Evolutionary conservation across 345 rosid species (phyloP), one percentile per base, ranked within the genome.

Genomic region (Viola odorata): DNA sequence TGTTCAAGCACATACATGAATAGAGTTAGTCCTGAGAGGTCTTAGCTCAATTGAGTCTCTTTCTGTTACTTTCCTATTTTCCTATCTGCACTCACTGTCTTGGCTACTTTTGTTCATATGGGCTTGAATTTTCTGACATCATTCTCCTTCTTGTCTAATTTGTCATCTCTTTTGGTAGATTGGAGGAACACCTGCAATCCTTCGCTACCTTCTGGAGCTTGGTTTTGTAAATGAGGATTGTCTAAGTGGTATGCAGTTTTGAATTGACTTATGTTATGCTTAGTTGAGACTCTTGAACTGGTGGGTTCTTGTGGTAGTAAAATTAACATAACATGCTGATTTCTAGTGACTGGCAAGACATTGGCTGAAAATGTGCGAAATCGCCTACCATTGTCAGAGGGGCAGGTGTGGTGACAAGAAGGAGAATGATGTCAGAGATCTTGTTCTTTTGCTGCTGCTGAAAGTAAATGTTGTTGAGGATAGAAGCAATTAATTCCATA

Each of bases 321-420:
- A 50, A 16, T n/a, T 56, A 37, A 50, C 14, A 53, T 56, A 23
- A 61, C 57, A n/a, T 50, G 11, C 15, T 64, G 73, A 45, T 51
- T 50, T 70, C 60, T 65, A 94, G 97, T 94, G 45, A 91, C 99
- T 32, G 97, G 97, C 67, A 92, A 86, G 81, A 88, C 97, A 41
- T 68, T 91, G 77, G 95, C 91, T 60, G 95, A 94, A 78, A 91
- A 91, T 67, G 73, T 83, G 50, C 68, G 69, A 73, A 71, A 62
- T 57, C 86, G 86, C 70, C 92, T 96, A 41, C 63, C 64, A 60
- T 81, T 94, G 73, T 50, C 88, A 41, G 85, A 86, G 70, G 89
- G 84, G 23, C 99, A 94, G 95, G 99, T 94, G 55, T 3, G 71
- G 37, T 66, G 40, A 4, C 15, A n/a, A n/a, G n/a, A n/a, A n/a